A percentile compares a stretch with the other conserved stretches of the same genome.
These are phyloP conservation scores for Saccharomycopsis sp. DNA, from an alignment of 805 yeast genomes.

Conservation along the genomic window DNA sequence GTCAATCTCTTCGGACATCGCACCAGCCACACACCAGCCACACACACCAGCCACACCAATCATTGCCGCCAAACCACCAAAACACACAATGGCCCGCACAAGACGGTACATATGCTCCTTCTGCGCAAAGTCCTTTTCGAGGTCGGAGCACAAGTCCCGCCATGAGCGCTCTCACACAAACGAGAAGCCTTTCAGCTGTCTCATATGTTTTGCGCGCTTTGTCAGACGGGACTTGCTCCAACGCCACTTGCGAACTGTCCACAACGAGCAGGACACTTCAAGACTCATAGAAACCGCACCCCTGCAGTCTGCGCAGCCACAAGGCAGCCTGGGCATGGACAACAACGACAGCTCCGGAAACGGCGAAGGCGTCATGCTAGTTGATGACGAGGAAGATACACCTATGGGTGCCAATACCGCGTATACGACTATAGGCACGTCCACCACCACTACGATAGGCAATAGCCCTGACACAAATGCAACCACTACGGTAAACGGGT, in stretches of 20 bases:
- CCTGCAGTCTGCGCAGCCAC: background rate
- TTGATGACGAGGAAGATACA: conserved; percentile 9
- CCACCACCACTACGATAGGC: conserved; percentile 18
- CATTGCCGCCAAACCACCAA: background rate
- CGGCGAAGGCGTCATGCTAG: background rate
- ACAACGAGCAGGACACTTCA: conserved; percentile 27
- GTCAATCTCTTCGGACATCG: no score
- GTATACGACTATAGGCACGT: conserved; percentile 15
- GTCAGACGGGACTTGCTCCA: conserved; percentile 73
- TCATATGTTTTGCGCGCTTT: conserved; percentile 61
- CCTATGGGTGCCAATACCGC: conserved; percentile 4
- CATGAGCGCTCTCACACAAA: conserved; percentile 78
- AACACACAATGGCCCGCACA: conserved; percentile 33
- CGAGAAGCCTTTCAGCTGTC: conserved; percentile 73
- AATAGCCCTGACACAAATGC: conserved; percentile 21
- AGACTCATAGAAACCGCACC: conserved; percentile 12
- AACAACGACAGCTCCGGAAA: background rate
- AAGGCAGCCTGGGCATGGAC: conserved; percentile 3
- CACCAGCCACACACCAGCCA: no score
- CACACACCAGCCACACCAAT: no score
- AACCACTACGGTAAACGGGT: conserved; percentile 20
- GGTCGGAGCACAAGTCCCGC: conserved; percentile 71
- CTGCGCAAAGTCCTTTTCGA: conserved; percentile 74
- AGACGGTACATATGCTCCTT: conserved; percentile 70
- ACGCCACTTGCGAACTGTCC: conserved; percentile 75